These are phyloP conservation scores for Solanum sparsipilum DNA, from an alignment of 257 asterid genomes.

Conservation along the genomic window DNA sequence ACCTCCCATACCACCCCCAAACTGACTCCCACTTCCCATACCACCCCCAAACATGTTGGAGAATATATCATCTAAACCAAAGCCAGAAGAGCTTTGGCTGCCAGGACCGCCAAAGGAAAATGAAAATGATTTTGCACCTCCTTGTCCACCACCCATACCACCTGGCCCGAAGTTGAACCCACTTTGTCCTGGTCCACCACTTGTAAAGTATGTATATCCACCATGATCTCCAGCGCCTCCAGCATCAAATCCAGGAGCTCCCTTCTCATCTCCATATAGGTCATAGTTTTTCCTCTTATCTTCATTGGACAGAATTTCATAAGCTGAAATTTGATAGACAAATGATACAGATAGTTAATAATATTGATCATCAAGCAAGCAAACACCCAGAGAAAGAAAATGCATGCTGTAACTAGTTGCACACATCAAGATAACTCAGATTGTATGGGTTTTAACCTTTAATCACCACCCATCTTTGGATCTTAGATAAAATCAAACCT, in stretches of 20 bases:
- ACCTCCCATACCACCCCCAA: constrained; percentile 62
- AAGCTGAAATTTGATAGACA: constrained; percentile 39
- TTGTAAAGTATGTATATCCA: constrained; percentile 52
- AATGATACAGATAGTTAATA: not conserved
- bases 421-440: not conserved
- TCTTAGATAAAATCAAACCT: not conserved
- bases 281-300: constrained; percentile 88
- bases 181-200: constrained; percentile 72
- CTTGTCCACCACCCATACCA: constrained; percentile 77
- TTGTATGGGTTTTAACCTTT: not conserved
- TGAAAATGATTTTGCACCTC: constrained; percentile 65
- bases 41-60: constrained; percentile 64
- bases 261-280: constrained; percentile 84
- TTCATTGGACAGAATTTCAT: constrained; percentile 81
- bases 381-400: not conserved
- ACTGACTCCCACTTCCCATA: constrained; percentile 54
- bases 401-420: not conserved
- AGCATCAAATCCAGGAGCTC: constrained; percentile 57
- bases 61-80: constrained; percentile 59
- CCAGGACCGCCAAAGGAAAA: constrained; percentile 86
- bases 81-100: constrained; percentile 44
- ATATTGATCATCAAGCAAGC: not conserved
- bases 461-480: not conserved
- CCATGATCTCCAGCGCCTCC: constrained; percentile 45
- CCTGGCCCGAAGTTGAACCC: constrained; percentile 71